These are phyloP conservation scores for Nematocida parisii DNA, from an alignment of 371 early-diverging fungal species.

Conservation along the genomic window DNA sequence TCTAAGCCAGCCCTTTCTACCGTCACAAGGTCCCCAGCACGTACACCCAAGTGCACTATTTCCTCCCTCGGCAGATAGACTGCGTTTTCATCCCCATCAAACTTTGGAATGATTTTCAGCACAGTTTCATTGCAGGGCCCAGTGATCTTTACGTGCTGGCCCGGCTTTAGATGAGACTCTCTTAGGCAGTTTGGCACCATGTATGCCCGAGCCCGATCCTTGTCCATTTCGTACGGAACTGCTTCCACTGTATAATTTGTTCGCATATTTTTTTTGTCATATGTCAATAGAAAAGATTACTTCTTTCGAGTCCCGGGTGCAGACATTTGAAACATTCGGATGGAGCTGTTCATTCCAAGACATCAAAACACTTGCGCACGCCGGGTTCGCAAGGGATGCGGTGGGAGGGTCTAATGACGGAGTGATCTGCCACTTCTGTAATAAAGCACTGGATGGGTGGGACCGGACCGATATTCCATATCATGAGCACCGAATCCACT, in stretches of 20 bases:
- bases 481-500: slow-evolving; percentile 60
- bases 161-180: slow-evolving; percentile 35
- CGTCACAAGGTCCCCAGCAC: slow-evolving; percentile 14
- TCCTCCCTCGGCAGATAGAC: slow-evolving; percentile 49
- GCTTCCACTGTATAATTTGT: slow-evolving; percentile 51
- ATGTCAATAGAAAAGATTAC: slow-evolving; percentile 21
- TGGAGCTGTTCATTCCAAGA: neutral
- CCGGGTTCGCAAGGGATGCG: slow-evolving; percentile 34
- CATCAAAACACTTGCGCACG: slow-evolving; percentile 25
- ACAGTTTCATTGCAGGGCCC: neutral
- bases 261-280: slow-evolving; percentile 58
- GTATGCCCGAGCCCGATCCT: slow-evolving; percentile 48
- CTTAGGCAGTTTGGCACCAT: slow-evolving; percentile 27
- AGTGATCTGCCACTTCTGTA: slow-evolving; percentile 61
- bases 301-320: slow-evolving; percentile 23
- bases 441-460: slow-evolving; percentile 64
- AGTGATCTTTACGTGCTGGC: slow-evolving; percentile 18
- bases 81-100: slow-evolving; percentile 48
- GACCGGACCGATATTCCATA: slow-evolving; percentile 53
- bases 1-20: neutral
- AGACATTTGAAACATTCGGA: slow-evolving; percentile 7
- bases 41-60: slow-evolving; percentile 8
- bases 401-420: slow-evolving; percentile 7
- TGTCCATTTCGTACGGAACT: slow-evolving; percentile 52
- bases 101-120: slow-evolving; percentile 51